Percentiles rank a stretch among this genome's conserved stretches.
Conservation (phyloP, 1,284 basidiomycete genomes). For the Clitocybe nebularis region DNA sequence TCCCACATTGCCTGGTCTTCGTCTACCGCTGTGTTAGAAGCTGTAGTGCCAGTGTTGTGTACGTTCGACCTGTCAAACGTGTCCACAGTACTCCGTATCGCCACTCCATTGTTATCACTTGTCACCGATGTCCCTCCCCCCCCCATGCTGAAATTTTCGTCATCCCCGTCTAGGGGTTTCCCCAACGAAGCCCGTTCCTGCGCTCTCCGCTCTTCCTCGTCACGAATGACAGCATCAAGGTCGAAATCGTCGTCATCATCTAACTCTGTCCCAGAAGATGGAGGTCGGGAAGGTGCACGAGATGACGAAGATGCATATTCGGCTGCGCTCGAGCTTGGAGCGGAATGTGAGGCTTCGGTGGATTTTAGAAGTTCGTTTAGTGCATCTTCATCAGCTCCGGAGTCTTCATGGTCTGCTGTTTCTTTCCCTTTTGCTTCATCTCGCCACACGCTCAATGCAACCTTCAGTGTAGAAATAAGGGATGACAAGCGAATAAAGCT, state of each 20-base stretch:
- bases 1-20: constrained; percentile 14
- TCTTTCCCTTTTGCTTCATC: constrained; percentile 61
- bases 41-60: neutral
- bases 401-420: constrained; percentile 23
- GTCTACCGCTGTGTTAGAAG: neutral
- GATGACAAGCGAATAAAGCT: neutral
- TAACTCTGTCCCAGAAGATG: constrained; percentile 39
- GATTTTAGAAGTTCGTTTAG: constrained; percentile 14
- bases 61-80: constrained; percentile 1
- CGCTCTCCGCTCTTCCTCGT: constrained; percentile 39
- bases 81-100: constrained; percentile 4
- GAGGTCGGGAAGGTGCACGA: constrained; percentile 43
- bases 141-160: constrained; percentile 1
- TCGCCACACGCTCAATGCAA: constrained; percentile 67
- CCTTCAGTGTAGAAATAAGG: constrained; percentile 34
- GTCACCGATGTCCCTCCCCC: neutral
- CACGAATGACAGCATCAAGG: constrained; percentile 45
- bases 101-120: neutral
- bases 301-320: constrained; percentile 34
- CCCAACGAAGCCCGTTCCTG: constrained; percentile 3
- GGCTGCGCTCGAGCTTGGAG: constrained; percentile 21
- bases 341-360: constrained; percentile 9
- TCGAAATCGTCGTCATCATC: constrained; percentile 50
- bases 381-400: constrained; percentile 26
- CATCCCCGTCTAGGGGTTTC: neutral